Evolutionary conservation across 2,329 filamentous ascomycete genomes (phyloP).

Genomic region (Cladosporium austrohemisphaericum): DNA sequence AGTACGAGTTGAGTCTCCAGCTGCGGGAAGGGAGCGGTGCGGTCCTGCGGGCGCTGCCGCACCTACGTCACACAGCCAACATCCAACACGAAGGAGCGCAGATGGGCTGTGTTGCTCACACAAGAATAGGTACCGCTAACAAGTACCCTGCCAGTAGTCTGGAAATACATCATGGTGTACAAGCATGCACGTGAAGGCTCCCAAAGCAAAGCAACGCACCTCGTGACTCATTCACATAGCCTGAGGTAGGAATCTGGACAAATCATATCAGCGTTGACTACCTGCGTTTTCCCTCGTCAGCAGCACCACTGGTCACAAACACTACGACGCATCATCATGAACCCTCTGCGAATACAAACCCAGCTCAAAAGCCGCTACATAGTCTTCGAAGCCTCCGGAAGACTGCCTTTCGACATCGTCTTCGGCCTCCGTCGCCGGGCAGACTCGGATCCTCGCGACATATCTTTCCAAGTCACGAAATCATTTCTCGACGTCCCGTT

Average conservation of each 20-base stretch:
- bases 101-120: neutral
- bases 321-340: neutral
- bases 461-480: conserved; percentile 14
- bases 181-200: no score
- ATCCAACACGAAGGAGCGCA: conserved; percentile 14
- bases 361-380: conserved; percentile 16
- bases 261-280: no score
- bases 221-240: no score
- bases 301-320: no score
- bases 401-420: conserved; percentile 21
- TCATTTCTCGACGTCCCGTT: conserved; percentile 21
- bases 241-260: no score
- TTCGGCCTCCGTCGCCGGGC: conserved; percentile 20
- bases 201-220: no score
- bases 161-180: no score
- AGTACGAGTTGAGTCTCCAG: no score
- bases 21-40: no score
- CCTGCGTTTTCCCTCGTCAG: no score
- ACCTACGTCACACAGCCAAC: no score
- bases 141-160: neutral
- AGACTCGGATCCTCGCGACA: conserved; percentile 18
- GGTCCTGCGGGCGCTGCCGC: no score
- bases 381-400: conserved; percentile 20
- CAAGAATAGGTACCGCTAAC: neutral
- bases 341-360: conserved; percentile 15